These are phyloP conservation scores for Camellia japonica DNA, from an alignment of 148 eudicot species.

Conservation along the genomic window DNA sequence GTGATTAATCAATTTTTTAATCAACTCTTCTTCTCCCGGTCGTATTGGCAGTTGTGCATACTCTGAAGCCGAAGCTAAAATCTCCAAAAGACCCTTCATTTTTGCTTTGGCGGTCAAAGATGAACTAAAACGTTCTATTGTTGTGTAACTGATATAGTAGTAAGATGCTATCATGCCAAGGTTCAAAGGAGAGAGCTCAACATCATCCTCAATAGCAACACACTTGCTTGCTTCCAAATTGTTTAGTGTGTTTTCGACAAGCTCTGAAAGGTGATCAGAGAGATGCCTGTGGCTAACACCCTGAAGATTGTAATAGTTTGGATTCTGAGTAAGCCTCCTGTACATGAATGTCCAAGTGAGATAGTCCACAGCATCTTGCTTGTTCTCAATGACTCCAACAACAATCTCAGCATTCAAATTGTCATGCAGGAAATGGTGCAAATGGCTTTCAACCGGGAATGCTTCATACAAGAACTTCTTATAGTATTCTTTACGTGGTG, in stretches of 20 bases:
- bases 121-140: too few species aligned
- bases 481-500: too few species aligned
- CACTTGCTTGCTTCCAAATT: too few species aligned
- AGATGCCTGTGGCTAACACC: constrained; percentile 90
- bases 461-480: too few species aligned
- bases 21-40: constrained; percentile 79
- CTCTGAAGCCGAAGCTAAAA: too few species aligned
- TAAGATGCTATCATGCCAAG: too few species aligned
- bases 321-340: constrained; percentile 89
- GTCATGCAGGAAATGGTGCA: constrained; percentile 80
- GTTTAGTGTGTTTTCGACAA: constrained; percentile 41
- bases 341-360: constrained; percentile 76
- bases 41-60: constrained; percentile 75
- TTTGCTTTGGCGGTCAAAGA: too few species aligned
- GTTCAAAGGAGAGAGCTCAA: too few species aligned
- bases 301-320: constrained; percentile 27
- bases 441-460: constrained; percentile 88
- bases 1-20: constrained; percentile 32
- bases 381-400: constrained; percentile 71
- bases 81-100: too few species aligned
- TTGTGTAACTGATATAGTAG: too few species aligned
- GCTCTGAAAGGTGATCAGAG: constrained; percentile 87
- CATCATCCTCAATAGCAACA: too few species aligned
- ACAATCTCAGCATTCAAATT: constrained; percentile 87
- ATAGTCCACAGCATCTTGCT: constrained; percentile 55